Percentiles rank a stretch among this genome's conserved stretches.
Conservation (phyloP, 441 rosid species). For the Geranium incanum region DNA sequence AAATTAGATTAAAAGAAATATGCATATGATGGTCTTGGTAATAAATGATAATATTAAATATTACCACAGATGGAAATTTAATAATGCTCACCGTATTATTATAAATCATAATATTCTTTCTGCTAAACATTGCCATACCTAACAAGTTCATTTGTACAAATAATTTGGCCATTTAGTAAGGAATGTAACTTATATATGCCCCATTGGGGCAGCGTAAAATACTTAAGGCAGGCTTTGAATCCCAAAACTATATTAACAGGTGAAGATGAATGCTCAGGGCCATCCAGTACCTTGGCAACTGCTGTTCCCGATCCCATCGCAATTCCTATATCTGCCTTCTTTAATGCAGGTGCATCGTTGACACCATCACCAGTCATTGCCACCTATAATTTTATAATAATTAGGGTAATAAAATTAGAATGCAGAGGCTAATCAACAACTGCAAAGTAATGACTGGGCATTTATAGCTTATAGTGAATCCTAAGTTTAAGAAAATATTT, state of each 20-base stretch:
- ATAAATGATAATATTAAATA: too few relatives aligned
- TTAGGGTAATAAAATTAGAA: conserved; percentile 8
- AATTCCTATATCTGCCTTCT: conserved; percentile 96
- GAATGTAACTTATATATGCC: neutral
- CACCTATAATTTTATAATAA: conserved; percentile 46
- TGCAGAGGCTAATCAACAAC: neutral
- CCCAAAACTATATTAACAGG: neutral
- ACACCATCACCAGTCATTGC: conserved; percentile 99
- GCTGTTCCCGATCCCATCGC: conserved; percentile 99
- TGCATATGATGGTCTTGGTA: too few relatives aligned
- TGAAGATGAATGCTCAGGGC: conserved; percentile 14
- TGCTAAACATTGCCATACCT: too few relatives aligned
- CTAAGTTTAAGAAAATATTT: neutral
- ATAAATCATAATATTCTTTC: too few relatives aligned
- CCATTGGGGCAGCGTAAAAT: neutral
- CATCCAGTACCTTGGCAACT: conserved; percentile 80
- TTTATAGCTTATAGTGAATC: neutral
- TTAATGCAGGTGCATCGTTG: conserved; percentile 97
- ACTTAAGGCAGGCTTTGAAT: neutral
- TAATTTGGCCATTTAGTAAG: neutral
- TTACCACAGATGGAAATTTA: too few relatives aligned
- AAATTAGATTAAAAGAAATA: too few relatives aligned
- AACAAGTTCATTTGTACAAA: too few relatives aligned
- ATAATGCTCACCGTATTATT: too few relatives aligned
- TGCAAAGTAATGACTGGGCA: neutral